A percentile compares a stretch with the other conserved stretches of the same genome.
These are phyloP conservation scores for Albugo candida DNA, from an alignment of 352 stramenopile genomes.

Conservation along the genomic window DNA sequence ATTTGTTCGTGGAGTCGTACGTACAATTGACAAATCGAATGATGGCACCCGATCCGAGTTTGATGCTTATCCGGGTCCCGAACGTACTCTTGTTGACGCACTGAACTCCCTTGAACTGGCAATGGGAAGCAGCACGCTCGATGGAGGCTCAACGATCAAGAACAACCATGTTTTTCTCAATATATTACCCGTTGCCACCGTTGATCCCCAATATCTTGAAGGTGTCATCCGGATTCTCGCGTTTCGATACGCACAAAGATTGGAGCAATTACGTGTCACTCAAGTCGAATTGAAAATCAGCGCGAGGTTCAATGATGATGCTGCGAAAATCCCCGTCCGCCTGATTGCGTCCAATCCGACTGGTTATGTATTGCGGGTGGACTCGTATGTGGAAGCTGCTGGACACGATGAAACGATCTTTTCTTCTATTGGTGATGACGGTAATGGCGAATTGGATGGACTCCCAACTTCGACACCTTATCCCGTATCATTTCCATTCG, in stretches of 20 bases:
- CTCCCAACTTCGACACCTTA: slow-evolving; percentile 92
- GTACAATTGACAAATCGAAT: slow-evolving; percentile 66
- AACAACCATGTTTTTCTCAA: slow-evolving; percentile 99
- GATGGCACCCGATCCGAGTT: slow-evolving; percentile 60
- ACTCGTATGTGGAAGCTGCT: slow-evolving; percentile 96
- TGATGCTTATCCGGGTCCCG: slow-evolving; percentile 81
- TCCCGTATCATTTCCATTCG: slow-evolving; percentile 88
- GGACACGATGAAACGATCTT: slow-evolving; percentile 66
- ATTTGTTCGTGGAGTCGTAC: slow-evolving; percentile 93
- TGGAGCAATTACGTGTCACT: slow-evolving; percentile 84
- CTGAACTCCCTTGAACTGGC: slow-evolving; percentile 94
- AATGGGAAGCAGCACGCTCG: slow-evolving; percentile 78
- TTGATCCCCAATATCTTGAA: slow-evolving; percentile 93
- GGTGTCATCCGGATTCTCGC: slow-evolving; percentile 85
- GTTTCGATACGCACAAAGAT: slow-evolving; percentile 72
- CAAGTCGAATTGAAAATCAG: slow-evolving; percentile 96
- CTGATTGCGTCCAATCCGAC: slow-evolving; percentile 95
- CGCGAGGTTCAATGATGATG: slow-evolving; percentile 81
- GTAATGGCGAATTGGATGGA: slow-evolving; percentile 86
- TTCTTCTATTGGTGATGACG: slow-evolving; percentile 80
- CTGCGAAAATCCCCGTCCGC: slow-evolving; percentile 88
- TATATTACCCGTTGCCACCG: slow-evolving; percentile 85
- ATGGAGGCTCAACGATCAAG: slow-evolving; percentile 44
- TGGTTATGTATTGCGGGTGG: slow-evolving; percentile 96
- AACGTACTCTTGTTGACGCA: slow-evolving; percentile 96